Percentiles rank a stretch among this genome's conserved stretches.
Evolutionary conservation across 257 asterid genomes (phyloP).

Genomic region (Petunia secreta): DNA sequence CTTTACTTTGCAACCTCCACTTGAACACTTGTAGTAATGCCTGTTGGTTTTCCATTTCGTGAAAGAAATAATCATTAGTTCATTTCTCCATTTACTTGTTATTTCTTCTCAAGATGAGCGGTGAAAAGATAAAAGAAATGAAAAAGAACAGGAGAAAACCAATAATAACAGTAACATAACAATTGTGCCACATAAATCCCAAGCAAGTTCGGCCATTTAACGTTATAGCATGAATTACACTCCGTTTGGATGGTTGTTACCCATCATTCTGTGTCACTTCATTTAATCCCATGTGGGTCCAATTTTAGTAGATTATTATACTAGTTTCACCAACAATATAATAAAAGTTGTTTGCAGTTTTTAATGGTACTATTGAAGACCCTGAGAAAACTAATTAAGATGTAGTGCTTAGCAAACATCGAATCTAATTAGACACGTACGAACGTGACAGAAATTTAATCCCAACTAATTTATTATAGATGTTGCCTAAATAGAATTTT

Average conservation of each 20-base stretch:
- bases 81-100: background rate
- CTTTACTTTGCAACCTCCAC: constrained; percentile 46
- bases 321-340: background rate
- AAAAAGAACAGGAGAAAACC: background rate
- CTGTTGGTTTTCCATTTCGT: constrained; percentile 21
- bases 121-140: background rate
- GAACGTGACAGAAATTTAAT: background rate
- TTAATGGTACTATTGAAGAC: background rate
- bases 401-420: no score
- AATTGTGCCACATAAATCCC: background rate
- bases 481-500: no score
- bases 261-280: no score
- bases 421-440: no score
- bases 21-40: constrained; percentile 46
- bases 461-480: background rate
- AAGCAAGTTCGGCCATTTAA: background rate
- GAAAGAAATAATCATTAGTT: background rate
- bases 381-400: no score
- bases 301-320: background rate
- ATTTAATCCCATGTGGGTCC: background rate
- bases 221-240: no score
- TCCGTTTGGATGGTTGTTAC: no score
- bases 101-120: background rate
- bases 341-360: background rate
- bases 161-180: no score